A percentile compares a stretch with the other conserved stretches of the same genome.
phyloP scores from a whole-genome alignment of 768 basidiomycete genomes.

The Rhodotorula graminis region DNA sequence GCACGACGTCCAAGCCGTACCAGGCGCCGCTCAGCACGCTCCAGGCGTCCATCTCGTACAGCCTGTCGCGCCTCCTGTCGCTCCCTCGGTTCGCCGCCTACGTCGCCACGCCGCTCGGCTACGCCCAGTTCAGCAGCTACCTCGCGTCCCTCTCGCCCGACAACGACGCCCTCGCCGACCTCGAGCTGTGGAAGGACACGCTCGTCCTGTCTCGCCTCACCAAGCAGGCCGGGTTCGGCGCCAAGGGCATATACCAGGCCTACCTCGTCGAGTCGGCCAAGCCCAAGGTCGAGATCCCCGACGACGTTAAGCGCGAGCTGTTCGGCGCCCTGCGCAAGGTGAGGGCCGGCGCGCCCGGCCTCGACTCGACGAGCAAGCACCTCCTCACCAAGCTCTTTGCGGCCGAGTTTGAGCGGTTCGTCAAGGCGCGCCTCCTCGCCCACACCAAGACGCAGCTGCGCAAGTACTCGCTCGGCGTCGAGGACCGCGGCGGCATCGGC shows the following conservation, averaged over 20 bases:
- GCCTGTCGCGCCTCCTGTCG: conserved; percentile 16
- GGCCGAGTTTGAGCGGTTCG: conserved; percentile 5
- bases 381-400: conserved; percentile 17
- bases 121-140: conserved; percentile 20
- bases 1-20: conserved; percentile 14
- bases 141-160: neutral
- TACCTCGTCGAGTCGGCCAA: conserved; percentile 1
- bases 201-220: neutral
- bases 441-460: conserved; percentile 20
- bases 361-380: conserved; percentile 17
- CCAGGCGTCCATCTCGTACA: conserved; percentile 19
- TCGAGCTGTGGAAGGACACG: conserved; percentile 26
- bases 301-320: neutral
- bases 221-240: neutral
- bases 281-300: neutral
- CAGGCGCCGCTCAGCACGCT: neutral
- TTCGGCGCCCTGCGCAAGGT: neutral
- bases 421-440: conserved; percentile 11
- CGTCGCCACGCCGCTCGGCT: conserved; percentile 15
- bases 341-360: neutral
- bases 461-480: neutral
- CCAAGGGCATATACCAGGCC: neutral
- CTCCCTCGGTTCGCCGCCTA: conserved; percentile 22
- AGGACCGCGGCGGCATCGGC: conserved; percentile 24
- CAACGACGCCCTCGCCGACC: neutral